phyloP scores from a whole-genome alignment of 176 grass and related monocot genomes.

The Chloris gayana region DNA sequence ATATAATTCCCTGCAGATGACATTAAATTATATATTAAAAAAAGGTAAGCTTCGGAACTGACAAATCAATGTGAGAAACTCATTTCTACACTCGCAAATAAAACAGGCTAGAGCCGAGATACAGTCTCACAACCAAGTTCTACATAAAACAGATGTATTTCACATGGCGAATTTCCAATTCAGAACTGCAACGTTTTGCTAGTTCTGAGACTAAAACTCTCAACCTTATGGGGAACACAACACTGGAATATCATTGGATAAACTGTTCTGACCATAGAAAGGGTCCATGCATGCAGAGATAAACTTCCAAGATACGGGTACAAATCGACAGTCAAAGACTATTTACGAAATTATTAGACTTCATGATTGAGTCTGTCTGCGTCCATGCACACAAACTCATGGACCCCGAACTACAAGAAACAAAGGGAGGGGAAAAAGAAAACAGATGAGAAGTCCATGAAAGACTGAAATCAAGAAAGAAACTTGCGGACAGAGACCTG shows the following conservation, averaged over 20 bases:
- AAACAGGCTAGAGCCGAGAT: not conserved
- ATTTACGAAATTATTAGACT: not conserved
- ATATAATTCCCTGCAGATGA: slow-evolving; percentile 25
- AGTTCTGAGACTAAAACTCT: slow-evolving; percentile 13
- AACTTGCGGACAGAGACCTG: slow-evolving; percentile 49
- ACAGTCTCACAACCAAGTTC: not conserved
- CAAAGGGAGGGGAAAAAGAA: not conserved
- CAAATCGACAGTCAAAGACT: slow-evolving; percentile 8
- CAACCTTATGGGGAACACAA: not conserved
- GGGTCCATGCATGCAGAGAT: not conserved
- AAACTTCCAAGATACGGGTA: not conserved
- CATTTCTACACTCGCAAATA: not conserved
- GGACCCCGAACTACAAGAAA: not conserved
- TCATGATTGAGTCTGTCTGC: not conserved
- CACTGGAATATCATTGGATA: slow-evolving; percentile 23
- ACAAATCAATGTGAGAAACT: not conserved
- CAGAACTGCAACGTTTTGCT: not conserved
- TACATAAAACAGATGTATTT: slow-evolving; percentile 5
- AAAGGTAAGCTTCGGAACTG: slow-evolving; percentile 18
- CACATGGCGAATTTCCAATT: slow-evolving; percentile 3
- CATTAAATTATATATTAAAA: slow-evolving; percentile 7
- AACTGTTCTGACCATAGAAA: not conserved
- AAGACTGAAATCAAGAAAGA: slow-evolving; percentile 42
- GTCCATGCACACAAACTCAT: slow-evolving; percentile 23
- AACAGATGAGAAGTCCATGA: slow-evolving; percentile 2